Conservation (phyloP, 805 yeast genomes). For the Teunomyces lycoperdinae region DNA sequence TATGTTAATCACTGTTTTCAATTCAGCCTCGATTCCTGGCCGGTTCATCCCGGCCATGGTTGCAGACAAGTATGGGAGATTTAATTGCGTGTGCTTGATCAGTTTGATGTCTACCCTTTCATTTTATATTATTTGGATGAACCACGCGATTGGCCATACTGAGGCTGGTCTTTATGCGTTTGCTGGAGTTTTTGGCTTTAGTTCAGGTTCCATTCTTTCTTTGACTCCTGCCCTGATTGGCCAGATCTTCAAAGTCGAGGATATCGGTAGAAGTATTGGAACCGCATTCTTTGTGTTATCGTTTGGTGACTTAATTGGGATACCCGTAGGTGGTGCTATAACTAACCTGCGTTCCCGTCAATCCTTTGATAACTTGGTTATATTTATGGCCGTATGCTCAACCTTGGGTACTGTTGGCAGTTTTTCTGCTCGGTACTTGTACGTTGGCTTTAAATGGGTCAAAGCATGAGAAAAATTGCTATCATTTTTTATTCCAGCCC, state of each 20-base stretch:
- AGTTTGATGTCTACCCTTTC: conserved; percentile 17
- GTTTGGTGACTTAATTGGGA: conserved; percentile 27
- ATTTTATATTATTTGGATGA: conserved; percentile 25
- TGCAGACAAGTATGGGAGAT: conserved; percentile 26
- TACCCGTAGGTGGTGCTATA: conserved; percentile 29
- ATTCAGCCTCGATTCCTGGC: conserved; percentile 26
- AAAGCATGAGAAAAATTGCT: background rate
- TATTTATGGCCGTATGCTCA: conserved; percentile 19
- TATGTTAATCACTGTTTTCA: conserved; percentile 21
- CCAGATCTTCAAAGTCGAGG: conserved; percentile 23
- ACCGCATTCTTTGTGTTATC: conserved; percentile 13
- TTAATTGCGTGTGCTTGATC: conserved; percentile 22
- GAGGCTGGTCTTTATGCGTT: conserved; percentile 20
- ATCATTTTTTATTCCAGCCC: too few species aligned
- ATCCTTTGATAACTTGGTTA: conserved; percentile 21
- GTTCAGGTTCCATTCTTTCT: conserved; percentile 26
- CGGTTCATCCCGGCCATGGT: conserved; percentile 22
- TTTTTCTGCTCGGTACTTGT: conserved; percentile 17
- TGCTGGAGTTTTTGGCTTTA: conserved; percentile 25
- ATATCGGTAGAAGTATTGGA: conserved; percentile 25
- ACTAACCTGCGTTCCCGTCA: conserved; percentile 9
- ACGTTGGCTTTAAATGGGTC: conserved; percentile 17
- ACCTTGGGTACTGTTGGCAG: conserved; percentile 20
- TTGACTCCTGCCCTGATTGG: conserved; percentile 25
- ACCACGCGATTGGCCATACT: conserved; percentile 23